phyloP scores from a whole-genome alignment of 305 asterid species.

The Plantago coronopus region DNA sequence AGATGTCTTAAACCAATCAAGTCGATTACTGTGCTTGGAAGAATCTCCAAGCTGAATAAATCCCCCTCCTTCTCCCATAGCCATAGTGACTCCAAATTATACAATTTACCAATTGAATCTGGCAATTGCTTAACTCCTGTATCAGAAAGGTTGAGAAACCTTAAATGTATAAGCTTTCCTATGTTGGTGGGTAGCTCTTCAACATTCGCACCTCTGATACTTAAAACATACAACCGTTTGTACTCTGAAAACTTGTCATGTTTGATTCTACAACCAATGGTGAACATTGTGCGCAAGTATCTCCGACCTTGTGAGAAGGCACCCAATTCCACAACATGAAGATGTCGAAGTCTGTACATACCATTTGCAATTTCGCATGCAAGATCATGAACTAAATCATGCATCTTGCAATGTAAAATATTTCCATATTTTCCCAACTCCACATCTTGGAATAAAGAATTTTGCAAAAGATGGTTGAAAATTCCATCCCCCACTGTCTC shows the following conservation, averaged over 20 bases:
- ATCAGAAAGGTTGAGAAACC: conserved; percentile 3
- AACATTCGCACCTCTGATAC: not conserved
- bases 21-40: conserved; percentile 10
- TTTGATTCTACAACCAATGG: not conserved
- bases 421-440: no score
- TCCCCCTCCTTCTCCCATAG: not conserved
- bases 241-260: not conserved
- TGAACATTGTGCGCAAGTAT: conserved; percentile 19
- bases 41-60: not conserved
- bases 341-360: no score
- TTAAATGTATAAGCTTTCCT: conserved; percentile 15
- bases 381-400: no score
- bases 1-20: conserved; percentile 23
- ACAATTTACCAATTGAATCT: conserved; percentile 12
- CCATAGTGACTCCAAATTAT: conserved; percentile 20
- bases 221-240: conserved; percentile 12
- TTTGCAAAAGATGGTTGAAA: no score
- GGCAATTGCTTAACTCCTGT: not conserved
- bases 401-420: no score
- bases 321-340: no score
- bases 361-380: no score
- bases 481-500: no score
- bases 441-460: no score
- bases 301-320: not conserved
- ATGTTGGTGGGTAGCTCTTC: conserved; percentile 11